Evolutionary conservation across 225 moss, liverwort and hornwort species (phyloP).

Genomic region (Asterella californica): DNA sequence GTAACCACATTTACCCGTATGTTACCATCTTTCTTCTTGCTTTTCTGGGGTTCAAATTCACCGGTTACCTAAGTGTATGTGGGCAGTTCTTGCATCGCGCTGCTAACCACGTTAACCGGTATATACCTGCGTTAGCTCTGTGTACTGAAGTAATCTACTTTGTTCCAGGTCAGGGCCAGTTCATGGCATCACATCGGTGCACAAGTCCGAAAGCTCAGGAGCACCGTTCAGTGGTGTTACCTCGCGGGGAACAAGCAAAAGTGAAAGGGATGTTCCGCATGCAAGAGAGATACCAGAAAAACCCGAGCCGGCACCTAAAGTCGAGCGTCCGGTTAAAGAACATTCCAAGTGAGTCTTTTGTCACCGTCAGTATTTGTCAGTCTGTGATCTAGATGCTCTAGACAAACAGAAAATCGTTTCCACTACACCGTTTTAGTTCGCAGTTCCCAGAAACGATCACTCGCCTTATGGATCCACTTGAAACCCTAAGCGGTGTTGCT

Average conservation of each 20-base stretch:
- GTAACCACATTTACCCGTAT: too few relatives aligned
- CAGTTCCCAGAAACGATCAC: too few relatives aligned
- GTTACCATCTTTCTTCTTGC: too few relatives aligned
- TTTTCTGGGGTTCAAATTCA: too few relatives aligned
- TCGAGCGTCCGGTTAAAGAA: slow-evolving; percentile 19
- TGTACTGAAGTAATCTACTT: background rate
- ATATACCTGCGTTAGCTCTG: too few relatives aligned
- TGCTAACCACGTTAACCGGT: too few relatives aligned
- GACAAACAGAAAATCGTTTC: too few relatives aligned
- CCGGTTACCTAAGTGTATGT: too few relatives aligned
- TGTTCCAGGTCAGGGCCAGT: slow-evolving; percentile 66
- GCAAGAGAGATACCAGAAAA: slow-evolving; percentile 18
- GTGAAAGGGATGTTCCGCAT: slow-evolving; percentile 56
- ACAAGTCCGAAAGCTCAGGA: slow-evolving; percentile 67
- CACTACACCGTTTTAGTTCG: too few relatives aligned
- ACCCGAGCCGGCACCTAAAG: background rate
- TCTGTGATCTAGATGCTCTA: background rate
- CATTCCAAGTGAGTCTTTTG: slow-evolving; percentile 11
- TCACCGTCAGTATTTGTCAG: background rate
- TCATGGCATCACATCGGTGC: slow-evolving; percentile 69
- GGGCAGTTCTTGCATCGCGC: too few relatives aligned
- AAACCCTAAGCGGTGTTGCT: too few relatives aligned
- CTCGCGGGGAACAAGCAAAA: slow-evolving; percentile 55
- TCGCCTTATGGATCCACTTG: too few relatives aligned
- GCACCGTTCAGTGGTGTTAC: slow-evolving; percentile 65